phyloP scores from a whole-genome alignment of 164 flowering plant species.

The Amborella trichopoda region DNA sequence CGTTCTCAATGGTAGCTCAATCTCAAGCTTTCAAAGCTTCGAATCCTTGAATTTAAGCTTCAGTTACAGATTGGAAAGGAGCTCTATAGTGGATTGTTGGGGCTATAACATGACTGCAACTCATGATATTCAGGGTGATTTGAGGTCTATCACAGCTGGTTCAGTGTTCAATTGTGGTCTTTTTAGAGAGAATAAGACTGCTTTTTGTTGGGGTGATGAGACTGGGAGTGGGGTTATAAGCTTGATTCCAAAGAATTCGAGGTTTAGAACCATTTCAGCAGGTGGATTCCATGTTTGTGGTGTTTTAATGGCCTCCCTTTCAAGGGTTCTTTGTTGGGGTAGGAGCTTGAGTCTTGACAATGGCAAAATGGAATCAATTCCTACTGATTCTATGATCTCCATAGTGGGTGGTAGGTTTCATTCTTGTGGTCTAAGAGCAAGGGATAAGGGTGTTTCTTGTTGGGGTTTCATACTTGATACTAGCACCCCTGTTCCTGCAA shows the following conservation, averaged over 20 bases:
- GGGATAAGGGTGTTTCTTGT: slow-evolving; percentile 51
- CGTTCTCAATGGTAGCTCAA: neutral
- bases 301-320: slow-evolving; percentile 45
- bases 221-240: slow-evolving; percentile 51
- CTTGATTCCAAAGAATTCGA: slow-evolving; percentile 34
- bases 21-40: no score
- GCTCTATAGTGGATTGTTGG: slow-evolving; percentile 99
- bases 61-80: no score
- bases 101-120: slow-evolving; percentile 94
- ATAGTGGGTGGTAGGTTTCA: slow-evolving; percentile 87
- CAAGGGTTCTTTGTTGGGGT: slow-evolving; percentile 79
- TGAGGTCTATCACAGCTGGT: slow-evolving; percentile 76
- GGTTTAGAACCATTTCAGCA: slow-evolving; percentile 63
- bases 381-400: slow-evolving; percentile 42
- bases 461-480: slow-evolving; percentile 85
- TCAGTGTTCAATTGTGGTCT: slow-evolving; percentile 83
- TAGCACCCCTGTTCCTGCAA: slow-evolving; percentile 33
- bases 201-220: slow-evolving; percentile 92
- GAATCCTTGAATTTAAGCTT: no score
- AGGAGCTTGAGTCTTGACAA: slow-evolving; percentile 53
- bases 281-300: slow-evolving; percentile 99
- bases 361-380: no score
- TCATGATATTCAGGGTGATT: slow-evolving; percentile 42
- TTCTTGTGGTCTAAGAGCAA: slow-evolving; percentile 61
- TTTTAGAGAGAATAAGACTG: slow-evolving; percentile 56